These are phyloP conservation scores for Naganishia albida DNA, from an alignment of 1,284 basidiomycete genomes.

Conservation along the genomic window DNA sequence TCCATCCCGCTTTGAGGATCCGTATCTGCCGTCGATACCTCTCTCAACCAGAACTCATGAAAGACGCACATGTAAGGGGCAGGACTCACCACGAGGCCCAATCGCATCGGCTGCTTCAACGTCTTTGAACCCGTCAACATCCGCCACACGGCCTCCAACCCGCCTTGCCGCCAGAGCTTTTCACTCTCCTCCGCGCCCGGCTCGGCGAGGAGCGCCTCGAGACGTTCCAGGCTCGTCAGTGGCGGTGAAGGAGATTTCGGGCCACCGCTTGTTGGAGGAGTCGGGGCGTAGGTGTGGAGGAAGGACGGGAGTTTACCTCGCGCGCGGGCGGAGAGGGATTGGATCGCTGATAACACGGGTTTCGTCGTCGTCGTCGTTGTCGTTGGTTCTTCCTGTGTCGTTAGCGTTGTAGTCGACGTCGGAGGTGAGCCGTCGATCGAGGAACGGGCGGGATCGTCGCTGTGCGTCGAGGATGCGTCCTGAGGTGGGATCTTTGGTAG, in stretches of 20 bases:
- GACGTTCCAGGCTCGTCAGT: constrained; percentile 15
- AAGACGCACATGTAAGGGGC: not conserved
- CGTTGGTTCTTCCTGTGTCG: not conserved
- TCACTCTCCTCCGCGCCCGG: constrained; percentile 44
- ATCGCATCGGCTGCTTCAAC: constrained; percentile 42
- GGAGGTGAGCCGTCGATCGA: too few relatives aligned
- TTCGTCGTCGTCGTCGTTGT: not conserved
- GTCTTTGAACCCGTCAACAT: constrained; percentile 42
- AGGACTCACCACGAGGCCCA: constrained; percentile 48
- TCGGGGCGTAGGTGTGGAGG: constrained; percentile 31
- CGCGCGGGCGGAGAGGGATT: constrained; percentile 17
- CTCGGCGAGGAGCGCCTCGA: constrained; percentile 43
- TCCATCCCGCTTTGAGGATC: constrained; percentile 48
- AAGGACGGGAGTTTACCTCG: constrained; percentile 33
- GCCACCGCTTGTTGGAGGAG: constrained; percentile 25
- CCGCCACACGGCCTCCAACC: constrained; percentile 42
- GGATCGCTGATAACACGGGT: constrained; percentile 12
- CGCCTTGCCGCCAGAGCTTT: constrained; percentile 44
- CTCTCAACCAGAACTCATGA: not conserved
- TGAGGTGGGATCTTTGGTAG: constrained; percentile 5
- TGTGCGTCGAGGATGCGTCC: not conserved
- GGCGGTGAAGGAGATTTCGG: not conserved
- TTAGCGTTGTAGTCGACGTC: not conserved
- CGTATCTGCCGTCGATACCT: constrained; percentile 51
- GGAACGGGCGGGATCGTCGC: not conserved